These are phyloP conservation scores for Herpetomonas samuelpessoai DNA, from an alignment of 208 protist species.

Conservation along the genomic window DNA sequence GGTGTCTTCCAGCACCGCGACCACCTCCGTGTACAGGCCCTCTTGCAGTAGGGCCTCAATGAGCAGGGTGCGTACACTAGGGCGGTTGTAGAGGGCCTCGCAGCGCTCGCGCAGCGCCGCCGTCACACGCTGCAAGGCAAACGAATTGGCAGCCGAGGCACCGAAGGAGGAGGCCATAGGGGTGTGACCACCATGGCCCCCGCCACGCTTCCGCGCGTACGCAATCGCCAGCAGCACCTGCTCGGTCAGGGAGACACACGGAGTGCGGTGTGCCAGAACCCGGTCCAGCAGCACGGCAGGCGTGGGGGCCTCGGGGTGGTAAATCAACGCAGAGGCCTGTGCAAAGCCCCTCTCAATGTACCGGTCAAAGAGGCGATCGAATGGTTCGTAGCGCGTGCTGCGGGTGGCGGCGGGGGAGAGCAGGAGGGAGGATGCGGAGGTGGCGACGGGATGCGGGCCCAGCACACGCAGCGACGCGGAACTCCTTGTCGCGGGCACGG, in stretches of 20 bases:
- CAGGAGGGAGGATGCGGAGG: conserved; percentile 6
- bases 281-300: conserved; percentile 48
- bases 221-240: conserved; percentile 33
- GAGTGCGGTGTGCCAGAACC: conserved; percentile 44
- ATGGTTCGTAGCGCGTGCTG: conserved; percentile 52
- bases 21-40: conserved; percentile 34
- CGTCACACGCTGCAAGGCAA: conserved; percentile 25
- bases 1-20: conserved; percentile 39
- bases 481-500: no score
- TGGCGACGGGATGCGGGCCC: neutral
- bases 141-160: conserved; percentile 16
- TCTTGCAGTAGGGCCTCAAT: conserved; percentile 44
- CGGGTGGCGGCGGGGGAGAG: conserved; percentile 19
- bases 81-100: conserved; percentile 37
- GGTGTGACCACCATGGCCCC: neutral
- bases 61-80: conserved; percentile 39
- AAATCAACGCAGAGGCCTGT: conserved; percentile 31
- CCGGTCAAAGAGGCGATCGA: conserved; percentile 39
- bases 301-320: conserved; percentile 60
- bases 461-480: neutral
- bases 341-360: conserved; percentile 59
- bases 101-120: conserved; percentile 14
- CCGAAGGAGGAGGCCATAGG: neutral
- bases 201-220: conserved; percentile 6
- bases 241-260: conserved; percentile 37